These are phyloP conservation scores for Paraconiothyrium brasiliense DNA, from an alignment of 2,329 filamentous ascomycete genomes.

Conservation along the genomic window DNA sequence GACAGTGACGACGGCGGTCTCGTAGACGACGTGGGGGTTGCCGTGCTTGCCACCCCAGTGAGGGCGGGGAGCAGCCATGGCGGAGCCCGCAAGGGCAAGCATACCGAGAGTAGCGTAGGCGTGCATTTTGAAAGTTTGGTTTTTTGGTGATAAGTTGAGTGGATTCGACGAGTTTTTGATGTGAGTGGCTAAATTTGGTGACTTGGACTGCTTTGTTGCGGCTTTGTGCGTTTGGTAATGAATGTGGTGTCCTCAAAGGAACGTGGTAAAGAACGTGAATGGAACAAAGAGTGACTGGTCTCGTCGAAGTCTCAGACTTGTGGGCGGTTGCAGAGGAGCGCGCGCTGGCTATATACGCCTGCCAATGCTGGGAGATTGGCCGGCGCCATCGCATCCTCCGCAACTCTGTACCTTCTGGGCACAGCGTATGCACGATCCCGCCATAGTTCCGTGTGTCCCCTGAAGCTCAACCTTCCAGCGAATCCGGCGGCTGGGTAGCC, in stretches of 20 bases:
- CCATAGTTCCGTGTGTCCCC: slow-evolving; percentile 9
- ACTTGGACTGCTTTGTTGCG: slow-evolving; percentile 7
- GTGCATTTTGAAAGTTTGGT: slow-evolving; percentile 40
- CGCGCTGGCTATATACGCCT: slow-evolving; percentile 18
- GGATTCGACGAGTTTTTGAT: slow-evolving; percentile 14
- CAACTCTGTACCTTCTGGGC: slow-evolving; percentile 10
- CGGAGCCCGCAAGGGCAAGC: slow-evolving; percentile 44
- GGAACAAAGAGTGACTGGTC: slow-evolving; percentile 40
- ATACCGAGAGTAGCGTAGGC: slow-evolving; percentile 33
- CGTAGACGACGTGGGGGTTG: slow-evolving; percentile 17
- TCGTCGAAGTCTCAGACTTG: slow-evolving; percentile 50
- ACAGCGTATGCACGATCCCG: slow-evolving; percentile 16
- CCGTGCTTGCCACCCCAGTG: neutral
- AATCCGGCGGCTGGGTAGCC: slow-evolving; percentile 16
- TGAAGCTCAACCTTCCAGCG: neutral
- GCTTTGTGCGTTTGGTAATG: slow-evolving; percentile 29
- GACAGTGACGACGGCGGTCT: slow-evolving; percentile 34
- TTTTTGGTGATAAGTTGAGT: slow-evolving; percentile 5
- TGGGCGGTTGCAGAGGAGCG: slow-evolving; percentile 27
- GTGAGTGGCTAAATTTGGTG: slow-evolving; percentile 16
- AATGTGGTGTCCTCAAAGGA: slow-evolving; percentile 38
- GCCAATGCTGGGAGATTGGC: slow-evolving; percentile 16
- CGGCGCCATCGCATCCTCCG: slow-evolving; percentile 16
- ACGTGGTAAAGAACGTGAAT: slow-evolving; percentile 39
- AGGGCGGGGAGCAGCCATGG: slow-evolving; percentile 35